Conservation (phyloP, 331 rosid species). For the Cydonia oblonga region DNA sequence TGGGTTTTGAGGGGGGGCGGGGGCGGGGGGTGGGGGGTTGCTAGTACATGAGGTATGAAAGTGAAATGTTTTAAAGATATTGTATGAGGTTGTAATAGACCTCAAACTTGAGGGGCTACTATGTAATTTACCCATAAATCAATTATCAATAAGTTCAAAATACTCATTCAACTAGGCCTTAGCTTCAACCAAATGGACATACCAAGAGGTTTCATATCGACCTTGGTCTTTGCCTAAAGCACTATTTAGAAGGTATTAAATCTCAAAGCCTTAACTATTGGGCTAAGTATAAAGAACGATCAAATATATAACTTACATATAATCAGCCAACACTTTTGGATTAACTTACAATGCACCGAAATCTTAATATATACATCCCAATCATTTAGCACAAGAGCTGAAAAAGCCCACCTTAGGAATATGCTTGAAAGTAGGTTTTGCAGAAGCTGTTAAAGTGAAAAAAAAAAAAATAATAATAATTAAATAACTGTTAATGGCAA, state of each 20-base stretch:
- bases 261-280: neutral
- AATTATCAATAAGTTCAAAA: neutral
- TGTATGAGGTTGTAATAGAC: too few relatives aligned
- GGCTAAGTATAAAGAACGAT: neutral
- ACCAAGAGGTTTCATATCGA: neutral
- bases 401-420: constrained; percentile 75
- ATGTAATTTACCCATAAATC: too few relatives aligned
- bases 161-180: neutral
- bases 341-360: neutral
- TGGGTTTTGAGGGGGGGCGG: too few relatives aligned
- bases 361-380: neutral
- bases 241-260: neutral
- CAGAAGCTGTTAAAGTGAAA: constrained; percentile 33
- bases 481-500: neutral
- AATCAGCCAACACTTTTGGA: neutral
- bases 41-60: too few relatives aligned
- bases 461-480: constrained; percentile 1
- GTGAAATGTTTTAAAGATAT: too few relatives aligned
- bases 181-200: neutral
- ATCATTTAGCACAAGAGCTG: neutral
- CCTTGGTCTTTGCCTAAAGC: neutral
- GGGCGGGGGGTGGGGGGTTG: too few relatives aligned
- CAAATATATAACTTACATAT: neutral
- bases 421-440: constrained; percentile 71
- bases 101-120: too few relatives aligned